These are phyloP conservation scores for Piromyces sp. DNA, from an alignment of 192 early-diverging fungal species.

Conservation along the genomic window DNA sequence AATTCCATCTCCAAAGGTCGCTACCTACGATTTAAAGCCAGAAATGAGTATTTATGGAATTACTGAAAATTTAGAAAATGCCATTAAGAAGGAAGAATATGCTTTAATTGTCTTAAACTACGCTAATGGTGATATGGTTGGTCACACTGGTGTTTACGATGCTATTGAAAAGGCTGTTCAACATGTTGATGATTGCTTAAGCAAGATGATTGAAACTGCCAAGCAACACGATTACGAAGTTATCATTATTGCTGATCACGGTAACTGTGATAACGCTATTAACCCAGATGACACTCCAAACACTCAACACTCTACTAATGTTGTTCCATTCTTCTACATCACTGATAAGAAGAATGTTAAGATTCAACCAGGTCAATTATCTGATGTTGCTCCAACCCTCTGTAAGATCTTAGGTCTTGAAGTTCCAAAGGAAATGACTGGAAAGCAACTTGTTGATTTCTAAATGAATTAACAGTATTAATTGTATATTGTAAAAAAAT, in stretches of 20 bases:
- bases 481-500: background rate
- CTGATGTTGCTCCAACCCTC: constrained; percentile 94
- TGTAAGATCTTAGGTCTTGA: constrained; percentile 79
- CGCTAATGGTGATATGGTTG: constrained; percentile 23
- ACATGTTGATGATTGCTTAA: constrained; percentile 90
- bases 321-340: constrained; percentile 8
- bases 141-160: constrained; percentile 92
- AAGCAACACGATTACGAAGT: constrained; percentile 69
- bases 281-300: constrained; percentile 73
- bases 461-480: background rate
- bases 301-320: constrained; percentile 84
- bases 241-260: constrained; percentile 96
- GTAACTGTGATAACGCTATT: constrained; percentile 98
- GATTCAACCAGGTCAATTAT: constrained; percentile 48
- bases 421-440: constrained; percentile 91
- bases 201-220: constrained; percentile 82
- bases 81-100: constrained; percentile 28
- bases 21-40: constrained; percentile 93
- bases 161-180: constrained; percentile 79
- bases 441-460: constrained; percentile 11
- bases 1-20: constrained; percentile 83
- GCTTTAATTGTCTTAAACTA: constrained; percentile 14
- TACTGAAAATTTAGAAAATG: constrained; percentile 44
- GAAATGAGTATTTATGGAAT: constrained; percentile 85
- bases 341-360: background rate